Percentiles rank a stretch among this genome's conserved stretches.
phyloP scores from a whole-genome alignment of 208 protist genomes.

The Leishmania major region DNA sequence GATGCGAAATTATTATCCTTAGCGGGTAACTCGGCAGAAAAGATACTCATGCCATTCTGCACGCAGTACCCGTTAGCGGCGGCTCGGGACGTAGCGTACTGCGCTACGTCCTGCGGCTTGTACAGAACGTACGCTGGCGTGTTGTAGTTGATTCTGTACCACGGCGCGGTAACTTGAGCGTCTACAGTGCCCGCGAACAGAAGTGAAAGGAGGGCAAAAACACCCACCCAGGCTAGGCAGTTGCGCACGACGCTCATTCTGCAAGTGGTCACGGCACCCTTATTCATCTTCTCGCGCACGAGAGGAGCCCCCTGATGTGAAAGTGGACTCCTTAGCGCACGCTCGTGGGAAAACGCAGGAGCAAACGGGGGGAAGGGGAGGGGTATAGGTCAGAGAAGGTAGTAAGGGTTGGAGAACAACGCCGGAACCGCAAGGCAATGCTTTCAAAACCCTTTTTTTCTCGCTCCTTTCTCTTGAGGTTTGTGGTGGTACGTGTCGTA shows the following conservation, averaged over 20 bases:
- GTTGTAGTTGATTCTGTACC: conserved; percentile 12
- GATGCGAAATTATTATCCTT: conserved; percentile 5
- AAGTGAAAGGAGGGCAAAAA: not conserved
- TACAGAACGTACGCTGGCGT: conserved; percentile 16
- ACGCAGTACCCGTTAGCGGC: conserved; percentile 18
- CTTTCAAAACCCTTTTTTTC: not conserved
- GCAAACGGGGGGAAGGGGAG: not conserved
- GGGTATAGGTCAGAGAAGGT: not conserved
- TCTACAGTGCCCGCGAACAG: not conserved
- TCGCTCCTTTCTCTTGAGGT: not conserved
- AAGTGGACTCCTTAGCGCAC: not conserved
- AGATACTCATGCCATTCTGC: conserved; percentile 22
- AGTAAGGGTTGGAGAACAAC: not conserved
- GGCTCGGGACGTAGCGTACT: not conserved
- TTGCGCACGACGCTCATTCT: not conserved
- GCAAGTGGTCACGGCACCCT: not conserved
- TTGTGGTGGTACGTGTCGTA: not conserved
- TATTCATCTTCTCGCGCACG: not conserved
- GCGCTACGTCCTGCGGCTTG: not conserved
- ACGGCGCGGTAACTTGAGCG: not conserved
- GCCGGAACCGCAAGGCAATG: not conserved
- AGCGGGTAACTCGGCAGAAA: not conserved
- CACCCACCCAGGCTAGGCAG: not conserved
- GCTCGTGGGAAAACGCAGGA: not conserved
- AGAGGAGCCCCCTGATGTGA: not conserved